Base-by-base conservation (phyloP, 2,329 filamentous ascomycete species). In the Coniella lustricola region DNA sequence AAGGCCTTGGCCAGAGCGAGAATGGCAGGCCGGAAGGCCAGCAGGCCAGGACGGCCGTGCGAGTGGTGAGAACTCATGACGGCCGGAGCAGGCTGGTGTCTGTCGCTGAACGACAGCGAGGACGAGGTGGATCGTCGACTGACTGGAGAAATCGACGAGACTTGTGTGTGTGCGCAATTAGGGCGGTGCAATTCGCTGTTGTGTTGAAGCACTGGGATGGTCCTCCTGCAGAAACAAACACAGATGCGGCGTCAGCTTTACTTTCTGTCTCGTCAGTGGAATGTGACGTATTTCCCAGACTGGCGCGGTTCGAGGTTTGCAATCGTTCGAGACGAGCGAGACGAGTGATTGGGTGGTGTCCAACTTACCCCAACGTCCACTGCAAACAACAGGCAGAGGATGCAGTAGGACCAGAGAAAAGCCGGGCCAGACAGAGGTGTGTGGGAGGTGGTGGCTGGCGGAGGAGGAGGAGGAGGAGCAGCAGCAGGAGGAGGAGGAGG, bases 1-100 rank as follows among this genome's bases (percentile, higher is more conserved):
- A 79, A 58, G n/a, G 76, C 60, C 54, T 75, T 74, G 17, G 72
- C 69, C 44, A 80, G 57, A 50, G 74, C 74, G 36, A 82, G 64
- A 46, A 78, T 65, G 51, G 70, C 68, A 31, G 75, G 51, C 31
- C 51, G 51, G 33, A 50, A 52, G 31, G 50, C 47, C 50, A 52
- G 44, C 39, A 50, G 34, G 12, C 47, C 33, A 25, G 40, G 48
- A 32, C 17, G 25, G 18, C 43, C 22, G 9, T 41, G 38, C 25
- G 25, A 29, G 34, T 41, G 39, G 10, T 50, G 44, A 32, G 44
- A 39, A 39, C 47, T 32, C 50, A 52, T 52, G 22, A n/a, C 32
- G 37, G 44, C 38, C 13, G 43, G 5, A 3, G 8, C n/a, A n/a
- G n/a, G n/a, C n/a, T n/a, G n/a, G n/a, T n/a, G n/a, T n/a, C n/a